Conservation (phyloP, 495 filamentous ascomycete species). For the Pseudotulostoma volvatum region DNA sequence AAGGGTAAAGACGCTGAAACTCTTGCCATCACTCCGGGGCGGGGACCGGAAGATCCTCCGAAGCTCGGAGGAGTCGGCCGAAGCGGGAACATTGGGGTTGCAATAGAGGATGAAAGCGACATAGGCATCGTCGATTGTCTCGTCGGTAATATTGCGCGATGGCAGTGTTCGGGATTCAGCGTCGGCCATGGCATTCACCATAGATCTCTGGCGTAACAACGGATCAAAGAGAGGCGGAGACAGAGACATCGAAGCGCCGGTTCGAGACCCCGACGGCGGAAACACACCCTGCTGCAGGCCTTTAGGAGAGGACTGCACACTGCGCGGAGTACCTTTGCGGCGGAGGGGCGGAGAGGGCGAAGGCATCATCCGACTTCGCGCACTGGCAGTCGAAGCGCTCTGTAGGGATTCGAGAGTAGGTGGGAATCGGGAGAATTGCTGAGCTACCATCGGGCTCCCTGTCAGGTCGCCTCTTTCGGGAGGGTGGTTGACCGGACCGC, state of each 20-base stretch:
- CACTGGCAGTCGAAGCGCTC: conserved; percentile 30
- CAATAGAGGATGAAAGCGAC: conserved; percentile 83
- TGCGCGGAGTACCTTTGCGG: conserved; percentile 30
- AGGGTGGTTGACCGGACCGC: conserved; percentile 19
- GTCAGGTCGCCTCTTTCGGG: conserved; percentile 16
- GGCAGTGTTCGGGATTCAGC: conserved; percentile 39
- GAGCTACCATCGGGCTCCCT: conserved; percentile 21
- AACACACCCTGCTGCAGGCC: conserved; percentile 18
- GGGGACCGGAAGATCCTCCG: conserved; percentile 67
- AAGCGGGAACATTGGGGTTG: conserved; percentile 56
- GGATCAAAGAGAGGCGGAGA: conserved; percentile 27
- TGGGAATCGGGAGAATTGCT: conserved; percentile 31
- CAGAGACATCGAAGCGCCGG: conserved; percentile 20
- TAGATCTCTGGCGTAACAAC: conserved; percentile 13
- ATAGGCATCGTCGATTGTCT: conserved; percentile 74
- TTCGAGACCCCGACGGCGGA: conserved; percentile 15
- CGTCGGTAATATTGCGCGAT: conserved; percentile 49
- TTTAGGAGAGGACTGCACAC: conserved; percentile 27
- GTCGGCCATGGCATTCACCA: conserved; percentile 21
- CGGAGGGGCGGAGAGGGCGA: conserved; percentile 26
- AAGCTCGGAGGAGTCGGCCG: conserved; percentile 58
- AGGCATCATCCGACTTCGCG: conserved; percentile 21
- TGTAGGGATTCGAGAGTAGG: conserved; percentile 23
- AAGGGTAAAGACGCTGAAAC: conserved; percentile 67
- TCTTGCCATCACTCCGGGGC: conserved; percentile 85